Evolutionary conservation across 1,284 basidiomycete genomes (phyloP), one percentile per base, ranked within the genome.

Genomic region (Boletus semigastroideus): DNA sequence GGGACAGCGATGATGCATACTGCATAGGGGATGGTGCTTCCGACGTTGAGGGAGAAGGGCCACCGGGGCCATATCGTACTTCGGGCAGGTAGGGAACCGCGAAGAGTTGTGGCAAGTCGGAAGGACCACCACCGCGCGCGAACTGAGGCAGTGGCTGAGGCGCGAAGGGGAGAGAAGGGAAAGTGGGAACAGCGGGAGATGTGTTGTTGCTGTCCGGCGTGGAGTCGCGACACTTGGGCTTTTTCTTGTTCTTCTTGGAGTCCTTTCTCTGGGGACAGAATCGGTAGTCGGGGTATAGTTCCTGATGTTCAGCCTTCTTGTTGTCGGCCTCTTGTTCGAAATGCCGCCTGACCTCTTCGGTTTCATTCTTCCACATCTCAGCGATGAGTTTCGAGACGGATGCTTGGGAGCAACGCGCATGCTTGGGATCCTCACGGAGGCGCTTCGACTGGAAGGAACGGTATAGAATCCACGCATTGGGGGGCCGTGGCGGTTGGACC

Each of bases 391-490:
- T 83, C 36, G 91, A 93, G 46, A 93, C 78, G 27, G 83, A 78
- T 1, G 87, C 80, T 66, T 93, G 90, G 0, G 83, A 78, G n/a
- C 77, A 67, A 40, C 79, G 71, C 13, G 57, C 31, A 33, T 33
- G 31, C 22, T 22, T 22, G 3, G 31, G 5, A 14, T 6, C 55
- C 31, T 63, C 64, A 27, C 72, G 71, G 5, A 78, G 60, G 33
- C 78, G 62, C 27, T 73, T 69, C 49, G 83, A 76, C 64, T 80
- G 84, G 59, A 85, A 80, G 3, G 86, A 85, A 39, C 93, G 84
- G 67, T 92, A 97, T n/a, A 96, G 62, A 55, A 97, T 95, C 91
- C 92, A 96, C 0, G 93, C 86, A 67, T 96, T 96, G 16, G 86
- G 84, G 3, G 94, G 94, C 0, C 92, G 80, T 1, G 86, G 86